Evolutionary conservation across 2,329 filamentous ascomycete species (phyloP), one percentile per base, ranked within the genome.

Genomic region (Rhytidhysteron rufulum): DNA sequence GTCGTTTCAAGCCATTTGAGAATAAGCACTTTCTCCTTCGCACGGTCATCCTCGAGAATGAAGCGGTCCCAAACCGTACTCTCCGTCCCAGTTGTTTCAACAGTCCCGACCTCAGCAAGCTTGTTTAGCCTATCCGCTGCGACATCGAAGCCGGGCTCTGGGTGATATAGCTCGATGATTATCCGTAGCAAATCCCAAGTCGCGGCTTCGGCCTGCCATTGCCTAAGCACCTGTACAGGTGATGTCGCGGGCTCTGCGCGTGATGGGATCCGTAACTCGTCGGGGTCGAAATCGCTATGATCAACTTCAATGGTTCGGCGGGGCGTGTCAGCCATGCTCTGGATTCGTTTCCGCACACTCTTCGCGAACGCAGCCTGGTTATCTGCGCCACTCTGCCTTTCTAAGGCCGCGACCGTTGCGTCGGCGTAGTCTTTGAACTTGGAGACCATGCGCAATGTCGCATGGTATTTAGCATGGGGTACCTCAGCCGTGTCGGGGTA

Each of bases 171-270:
- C 9, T 84, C 81, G 37, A 95, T 75, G 45, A 95, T 73, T 29
- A 86, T 78, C 35, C 82, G 78, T 43, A 97, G 70, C 20, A 97
- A 73, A 57, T 94, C 83, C 93, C 93, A 98, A 0, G 89, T 93
- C 54, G 94, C 88, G 30, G 83, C 80, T 66, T 98, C 93, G 48
- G 85, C 77, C 63, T 94, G 82, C 75, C 88, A 85, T 41, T 80
- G 77, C 56, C 77, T 73, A 10, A 84, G 58, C 45, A 79, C 75
- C 39, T 73, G 60, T 16, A 73, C 57, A 31, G 62, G 67, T 22
- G 67, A 50, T n/a, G 54, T 56, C 24, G 58, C 56, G 20, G 52
- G 41, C 16, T 48, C 34, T 5, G 42, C 49, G 19, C 46, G 39
- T 3, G 55, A 53, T 4, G 50, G 40, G 10, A 47, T 34, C 34